A percentile compares a stretch with the other conserved stretches of the same genome.
Evolutionary conservation across 352 stramenopile genomes (phyloP).

Genomic region (Globisporangium paroecandrum): DNA sequence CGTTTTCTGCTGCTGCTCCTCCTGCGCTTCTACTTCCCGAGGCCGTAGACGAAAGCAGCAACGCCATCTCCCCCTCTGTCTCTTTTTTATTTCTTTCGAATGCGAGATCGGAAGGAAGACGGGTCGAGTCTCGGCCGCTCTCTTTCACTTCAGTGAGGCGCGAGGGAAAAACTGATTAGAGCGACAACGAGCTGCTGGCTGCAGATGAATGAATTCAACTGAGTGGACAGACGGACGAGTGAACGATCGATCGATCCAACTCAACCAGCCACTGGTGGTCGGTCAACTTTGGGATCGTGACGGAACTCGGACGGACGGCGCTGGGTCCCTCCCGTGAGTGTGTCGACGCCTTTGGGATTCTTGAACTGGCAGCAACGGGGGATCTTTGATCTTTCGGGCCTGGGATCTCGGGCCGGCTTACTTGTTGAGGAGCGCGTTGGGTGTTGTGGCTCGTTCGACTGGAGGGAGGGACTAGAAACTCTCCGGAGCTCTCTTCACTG

Average conservation of each 20-base stretch:
- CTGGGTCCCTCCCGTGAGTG: not conserved
- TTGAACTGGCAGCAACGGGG: not conserved
- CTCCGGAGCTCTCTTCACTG: not conserved
- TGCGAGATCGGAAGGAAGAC: not conserved
- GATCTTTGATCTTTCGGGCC: not conserved
- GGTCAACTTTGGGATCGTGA: not conserved
- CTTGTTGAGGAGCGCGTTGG: not conserved
- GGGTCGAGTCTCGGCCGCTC: not conserved
- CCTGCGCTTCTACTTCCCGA: not conserved
- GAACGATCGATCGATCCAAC: not conserved
- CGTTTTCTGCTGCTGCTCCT: not conserved
- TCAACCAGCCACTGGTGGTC: not conserved
- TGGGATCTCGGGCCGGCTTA: constrained; percentile 5
- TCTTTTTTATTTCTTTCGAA: constrained; percentile 10
- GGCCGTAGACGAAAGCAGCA: constrained; percentile 13
- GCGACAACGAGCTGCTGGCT: not conserved
- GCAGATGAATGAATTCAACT: constrained; percentile 4
- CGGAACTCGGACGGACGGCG: not conserved
- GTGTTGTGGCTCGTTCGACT: not conserved
- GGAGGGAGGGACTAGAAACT: not conserved
- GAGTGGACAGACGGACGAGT: not conserved
- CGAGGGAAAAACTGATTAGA: constrained; percentile 10
- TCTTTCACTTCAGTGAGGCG: not conserved
- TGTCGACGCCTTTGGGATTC: not conserved
- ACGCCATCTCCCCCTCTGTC: constrained; percentile 1